A percentile compares a stretch with the other conserved stretches of the same genome.
phyloP scores from a whole-genome alignment of 2,329 filamentous ascomycete genomes.

The Cladorrhinum sp. region DNA sequence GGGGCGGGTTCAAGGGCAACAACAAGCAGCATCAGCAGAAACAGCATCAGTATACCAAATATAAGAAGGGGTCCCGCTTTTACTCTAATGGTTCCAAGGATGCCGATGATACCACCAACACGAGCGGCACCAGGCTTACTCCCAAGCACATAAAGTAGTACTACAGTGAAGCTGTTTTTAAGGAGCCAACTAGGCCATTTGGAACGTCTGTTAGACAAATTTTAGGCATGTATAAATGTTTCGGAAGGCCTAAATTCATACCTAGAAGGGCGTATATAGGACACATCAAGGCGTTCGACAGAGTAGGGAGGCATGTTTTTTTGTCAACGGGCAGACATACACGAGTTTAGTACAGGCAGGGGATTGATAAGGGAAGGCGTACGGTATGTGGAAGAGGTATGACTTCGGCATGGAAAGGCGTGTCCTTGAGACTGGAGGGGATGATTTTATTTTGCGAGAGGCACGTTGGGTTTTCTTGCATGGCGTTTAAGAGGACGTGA shows the following conservation, averaged over 20 bases:
- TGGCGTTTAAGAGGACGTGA: background rate
- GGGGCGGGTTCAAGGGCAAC: background rate
- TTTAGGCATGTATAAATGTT: too few relatives aligned
- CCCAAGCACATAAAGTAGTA: too few relatives aligned
- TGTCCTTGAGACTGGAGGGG: background rate
- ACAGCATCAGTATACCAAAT: conserved; percentile 18
- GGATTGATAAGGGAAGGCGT: background rate
- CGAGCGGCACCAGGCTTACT: background rate
- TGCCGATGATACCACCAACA: background rate
- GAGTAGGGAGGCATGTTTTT: background rate
- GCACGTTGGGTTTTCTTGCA: background rate
- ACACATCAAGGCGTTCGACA: background rate
- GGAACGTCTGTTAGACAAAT: too few relatives aligned
- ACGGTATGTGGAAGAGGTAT: background rate
- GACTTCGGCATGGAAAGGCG: too few relatives aligned
- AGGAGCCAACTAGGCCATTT: too few relatives aligned
- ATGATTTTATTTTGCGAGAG: background rate
- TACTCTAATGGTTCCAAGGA: conserved; percentile 2
- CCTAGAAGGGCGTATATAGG: background rate
- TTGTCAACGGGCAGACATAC: background rate
- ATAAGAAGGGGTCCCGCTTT: background rate
- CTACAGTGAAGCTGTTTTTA: too few relatives aligned
- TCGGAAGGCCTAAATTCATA: too few relatives aligned
- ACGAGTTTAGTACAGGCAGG: background rate
- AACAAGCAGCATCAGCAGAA: conserved; percentile 1